Evolutionary conservation across 2,329 filamentous ascomycete species (phyloP), one percentile per base, ranked within the genome.

Genomic region (Proliferodiscus dingleyae): DNA sequence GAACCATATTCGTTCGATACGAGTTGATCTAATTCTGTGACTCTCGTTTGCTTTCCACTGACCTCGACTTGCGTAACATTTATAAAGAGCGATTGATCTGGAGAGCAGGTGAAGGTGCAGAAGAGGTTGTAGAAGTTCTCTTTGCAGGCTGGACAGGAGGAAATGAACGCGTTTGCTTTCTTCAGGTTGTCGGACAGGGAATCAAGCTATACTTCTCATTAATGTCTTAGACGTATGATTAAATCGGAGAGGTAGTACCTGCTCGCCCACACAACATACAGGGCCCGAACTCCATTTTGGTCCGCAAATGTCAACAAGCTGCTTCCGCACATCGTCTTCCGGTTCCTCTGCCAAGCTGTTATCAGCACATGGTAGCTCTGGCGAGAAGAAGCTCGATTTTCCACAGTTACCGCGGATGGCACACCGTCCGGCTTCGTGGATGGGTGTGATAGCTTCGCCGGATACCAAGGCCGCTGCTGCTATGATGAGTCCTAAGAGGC

Each of bases 81-180:
- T 64, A 98, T 74, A 62, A 98, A 98, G 0, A 95, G 73, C 0
- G 89, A 96, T 65, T 98, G 93, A 61, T 98, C 86, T 5, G 94
- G 91, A 4, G 93, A 98, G 71, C 94, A 98, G 2, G 90, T 97
- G 63, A 98, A 97, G 4, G 89, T 94, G 71, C 93, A 98, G 67
- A 98, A 98, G 36, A 94, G 75, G 70, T 98, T 95, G 74, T 88
- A 97, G 73, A 98, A 98, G 72, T 98, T 98, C 60, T 90, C 85
- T 68, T 93, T 95, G 77, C 93, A 98, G 24, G 94, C 93, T 2
- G 93, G 93, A 65, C 93, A 98, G 8, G 89, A 89, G 21, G 89
- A 83, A 64, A 98, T 89, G 62, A 98, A 85, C 48, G 85, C 82
- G 58, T 90, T 89, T 2, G 89, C 91, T 18, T 88, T 88, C 56